Conservation (phyloP, 805 yeast species). For the Pichia cephalocereana region DNA sequence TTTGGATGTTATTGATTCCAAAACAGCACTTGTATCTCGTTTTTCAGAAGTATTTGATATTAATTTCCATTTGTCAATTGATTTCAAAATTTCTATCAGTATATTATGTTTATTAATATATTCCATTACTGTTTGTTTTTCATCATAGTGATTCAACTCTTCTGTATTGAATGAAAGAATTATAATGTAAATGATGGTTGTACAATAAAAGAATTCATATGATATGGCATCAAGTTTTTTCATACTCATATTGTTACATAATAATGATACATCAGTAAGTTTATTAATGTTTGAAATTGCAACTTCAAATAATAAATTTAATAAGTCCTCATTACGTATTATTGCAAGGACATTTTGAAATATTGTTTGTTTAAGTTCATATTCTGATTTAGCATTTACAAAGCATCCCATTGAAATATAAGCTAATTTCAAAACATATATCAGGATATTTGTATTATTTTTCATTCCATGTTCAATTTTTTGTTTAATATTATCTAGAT, state of each 20-base stretch:
- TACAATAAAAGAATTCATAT: slow-evolving; percentile 20
- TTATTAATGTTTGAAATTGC: slow-evolving; percentile 6
- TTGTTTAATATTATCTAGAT: background rate
- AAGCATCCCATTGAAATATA: slow-evolving; percentile 11
- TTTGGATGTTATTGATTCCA: slow-evolving; percentile 9
- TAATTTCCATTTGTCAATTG: slow-evolving; percentile 66
- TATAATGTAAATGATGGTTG: slow-evolving; percentile 22
- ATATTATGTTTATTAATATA: slow-evolving; percentile 26
- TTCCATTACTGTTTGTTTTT: slow-evolving; percentile 2
- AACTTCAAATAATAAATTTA: slow-evolving; percentile 8
- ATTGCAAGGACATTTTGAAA: slow-evolving; percentile 16
- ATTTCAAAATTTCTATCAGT: slow-evolving; percentile 34
- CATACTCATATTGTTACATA: slow-evolving; percentile 8
- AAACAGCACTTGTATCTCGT: slow-evolving; percentile 9
- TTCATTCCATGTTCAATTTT: background rate
- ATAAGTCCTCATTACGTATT: slow-evolving; percentile 9
- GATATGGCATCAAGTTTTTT: slow-evolving; percentile 14
- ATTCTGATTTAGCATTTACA: slow-evolving; percentile 3
- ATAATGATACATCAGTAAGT: slow-evolving; percentile 17
- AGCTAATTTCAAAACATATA: background rate
- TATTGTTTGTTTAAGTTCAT: slow-evolving; percentile 19
- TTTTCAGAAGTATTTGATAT: slow-evolving; percentile 18
- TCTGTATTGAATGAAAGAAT: slow-evolving; percentile 9
- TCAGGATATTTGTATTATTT: background rate
- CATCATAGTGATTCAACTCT: slow-evolving; percentile 5